A percentile compares a stretch with the other conserved stretches of the same genome.
phyloP scores from a whole-genome alignment of 2,329 filamentous ascomycete genomes.

The Verticillium nonalfalfae region DNA sequence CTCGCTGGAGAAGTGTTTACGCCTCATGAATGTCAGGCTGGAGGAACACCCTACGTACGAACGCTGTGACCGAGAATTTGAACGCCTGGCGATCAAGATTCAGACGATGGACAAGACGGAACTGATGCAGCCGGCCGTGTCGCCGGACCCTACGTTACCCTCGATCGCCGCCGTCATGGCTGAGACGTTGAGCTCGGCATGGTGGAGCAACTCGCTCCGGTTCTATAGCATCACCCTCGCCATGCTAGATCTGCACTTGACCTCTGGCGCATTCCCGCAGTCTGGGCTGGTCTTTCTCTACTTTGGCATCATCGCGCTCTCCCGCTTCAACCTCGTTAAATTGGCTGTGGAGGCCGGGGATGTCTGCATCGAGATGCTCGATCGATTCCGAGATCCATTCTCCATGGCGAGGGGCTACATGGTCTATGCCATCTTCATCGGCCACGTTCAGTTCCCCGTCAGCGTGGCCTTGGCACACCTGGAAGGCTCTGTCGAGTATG shows the following conservation, averaged over 20 bases:
- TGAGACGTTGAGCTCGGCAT: conserved; percentile 63
- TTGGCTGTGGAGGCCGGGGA: conserved; percentile 60
- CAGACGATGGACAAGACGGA: conserved; percentile 46
- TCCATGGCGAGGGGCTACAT: conserved; percentile 64
- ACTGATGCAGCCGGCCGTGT: conserved; percentile 34
- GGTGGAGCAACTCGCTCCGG: conserved; percentile 66
- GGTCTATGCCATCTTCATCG: conserved; percentile 62
- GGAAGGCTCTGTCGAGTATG: conserved; percentile 60
- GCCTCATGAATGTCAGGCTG: conserved; percentile 61
- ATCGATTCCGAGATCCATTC: conserved; percentile 56
- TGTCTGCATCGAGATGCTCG: conserved; percentile 57
- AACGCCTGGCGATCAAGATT: conserved; percentile 53
- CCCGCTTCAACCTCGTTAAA: conserved; percentile 64
- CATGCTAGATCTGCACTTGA: conserved; percentile 61
- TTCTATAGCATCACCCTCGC: conserved; percentile 66
- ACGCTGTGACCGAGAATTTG: conserved; percentile 71
- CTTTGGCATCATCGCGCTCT: conserved; percentile 59
- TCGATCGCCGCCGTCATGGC: conserved; percentile 65
- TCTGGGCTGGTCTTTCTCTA: conserved; percentile 63
- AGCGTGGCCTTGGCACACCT: conserved; percentile 50
- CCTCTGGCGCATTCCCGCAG: conserved; percentile 60
- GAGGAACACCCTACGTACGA: conserved; percentile 63
- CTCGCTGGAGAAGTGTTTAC: conserved; percentile 64
- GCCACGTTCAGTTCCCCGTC: conserved; percentile 62
- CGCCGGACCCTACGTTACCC: conserved; percentile 46